A percentile compares a stretch with the other conserved stretches of the same genome.
Conservation (phyloP, 768 basidiomycete species). For the Lentinula detonsa region DNA sequence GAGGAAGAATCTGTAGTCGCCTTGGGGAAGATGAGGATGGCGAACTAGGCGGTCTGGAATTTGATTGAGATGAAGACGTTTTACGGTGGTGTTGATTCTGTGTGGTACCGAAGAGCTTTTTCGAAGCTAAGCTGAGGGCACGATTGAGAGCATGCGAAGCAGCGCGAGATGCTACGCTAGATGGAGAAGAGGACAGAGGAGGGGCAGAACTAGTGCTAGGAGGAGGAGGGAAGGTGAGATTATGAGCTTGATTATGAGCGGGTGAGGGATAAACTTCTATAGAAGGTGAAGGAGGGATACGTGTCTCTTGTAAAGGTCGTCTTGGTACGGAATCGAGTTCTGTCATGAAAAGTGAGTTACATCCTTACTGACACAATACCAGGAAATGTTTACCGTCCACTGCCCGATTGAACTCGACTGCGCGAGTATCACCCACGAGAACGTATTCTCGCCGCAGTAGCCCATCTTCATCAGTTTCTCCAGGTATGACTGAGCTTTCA, state of each 20-base stretch:
- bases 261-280: constrained; percentile 34
- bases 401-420: constrained; percentile 87
- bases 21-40: constrained; percentile 57
- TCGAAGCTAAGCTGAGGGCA: constrained; percentile 74
- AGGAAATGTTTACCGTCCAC: constrained; percentile 64
- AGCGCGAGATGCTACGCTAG: constrained; percentile 51
- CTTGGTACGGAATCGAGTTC: constrained; percentile 61
- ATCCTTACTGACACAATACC: not conserved
- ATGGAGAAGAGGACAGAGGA: constrained; percentile 62
- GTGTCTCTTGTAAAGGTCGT: constrained; percentile 53
- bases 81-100: constrained; percentile 10
- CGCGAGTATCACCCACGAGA: constrained; percentile 82
- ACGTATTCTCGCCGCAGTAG: constrained; percentile 85
- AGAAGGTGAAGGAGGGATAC: constrained; percentile 40
- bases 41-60: constrained; percentile 31
- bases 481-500: constrained; percentile 67
- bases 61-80: constrained; percentile 22
- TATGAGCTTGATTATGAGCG: constrained; percentile 18
- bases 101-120: constrained; percentile 68
- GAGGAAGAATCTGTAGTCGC: constrained; percentile 45
- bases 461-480: constrained; percentile 81
- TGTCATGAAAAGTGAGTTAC: constrained; percentile 19
- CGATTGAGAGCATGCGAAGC: constrained; percentile 73
- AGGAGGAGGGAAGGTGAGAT: constrained; percentile 67
- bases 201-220: constrained; percentile 44